Evolutionary conservation across 768 basidiomycete species (phyloP), one percentile per base, ranked within the genome.

Genomic region (Gymnopilus junonius): DNA sequence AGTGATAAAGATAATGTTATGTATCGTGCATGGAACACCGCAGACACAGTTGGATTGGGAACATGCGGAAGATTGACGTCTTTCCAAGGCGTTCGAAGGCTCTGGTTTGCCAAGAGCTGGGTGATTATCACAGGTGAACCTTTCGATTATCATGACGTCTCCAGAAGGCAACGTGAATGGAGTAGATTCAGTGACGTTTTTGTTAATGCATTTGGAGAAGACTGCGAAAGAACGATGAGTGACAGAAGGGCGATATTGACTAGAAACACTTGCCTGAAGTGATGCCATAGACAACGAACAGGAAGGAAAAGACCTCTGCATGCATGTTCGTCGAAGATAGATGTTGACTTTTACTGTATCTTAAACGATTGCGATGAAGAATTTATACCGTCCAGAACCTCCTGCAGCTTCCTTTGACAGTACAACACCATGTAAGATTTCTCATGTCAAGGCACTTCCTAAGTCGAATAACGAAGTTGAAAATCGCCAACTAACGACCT

Each of bases 161-260:
- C 63, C 63, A 15, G 58, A 60, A 5, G 43, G 12, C 43, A 57
- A 17, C 10, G 55, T 61, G 10, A 64, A n/a, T 11, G 58, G 59
- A 8, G 14, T 48, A 5, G 58, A 56, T 3, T 64, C 63, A 12
- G 60, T 39, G 5, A 64, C 32, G 17, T 56, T 39, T n/a, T 64
- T 64, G 58, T 57, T 58, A 12, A 11, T 35, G 59, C 63, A 64
- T n/a, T 43, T n/a, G 2, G n/a, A 2, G 8, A 12, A 4, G 21
- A 8, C 43, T 45, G 20, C 21, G 17, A 4, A 7, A n/a, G n/a
- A 14, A 15, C 7, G 40, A 17, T 14, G 15, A 42, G 17, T 17
- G 17, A 15, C 6, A 20, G n/a, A 15, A 17, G 40, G 40, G n/a
- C n/a, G 14, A 8, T 7, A 17, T 42, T 15, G 11, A 42, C 32